Percentiles rank a stretch among this genome's conserved stretches.
Evolutionary conservation across 2,329 filamentous ascomycete species (phyloP).

Genomic region (Aspergillus sergii): DNA sequence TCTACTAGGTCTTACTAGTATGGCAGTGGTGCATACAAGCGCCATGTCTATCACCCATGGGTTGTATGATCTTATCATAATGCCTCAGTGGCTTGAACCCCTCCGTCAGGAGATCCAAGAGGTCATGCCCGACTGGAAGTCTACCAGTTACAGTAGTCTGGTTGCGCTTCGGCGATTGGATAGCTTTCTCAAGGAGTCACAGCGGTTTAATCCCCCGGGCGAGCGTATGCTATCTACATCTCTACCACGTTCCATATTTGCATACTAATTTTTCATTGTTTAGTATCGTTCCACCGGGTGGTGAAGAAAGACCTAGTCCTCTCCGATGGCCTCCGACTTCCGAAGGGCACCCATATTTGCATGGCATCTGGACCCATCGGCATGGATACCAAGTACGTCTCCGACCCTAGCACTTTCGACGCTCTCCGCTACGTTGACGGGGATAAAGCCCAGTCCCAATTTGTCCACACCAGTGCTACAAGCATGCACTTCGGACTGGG

Average conservation of each 20-base stretch:
- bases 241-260: neutral
- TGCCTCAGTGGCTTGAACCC: neutral
- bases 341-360: neutral
- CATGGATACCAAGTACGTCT: neutral
- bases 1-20: neutral
- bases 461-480: neutral
- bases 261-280: too few species aligned
- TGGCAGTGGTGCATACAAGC: neutral
- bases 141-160: too few species aligned
- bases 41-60: neutral
- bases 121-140: neutral
- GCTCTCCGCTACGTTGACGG: neutral
- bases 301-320: neutral
- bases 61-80: neutral
- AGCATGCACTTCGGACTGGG: neutral
- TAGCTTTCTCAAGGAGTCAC: neutral
- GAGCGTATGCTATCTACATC: neutral
- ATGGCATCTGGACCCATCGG: neutral
- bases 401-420: neutral
- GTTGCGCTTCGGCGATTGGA: neutral
- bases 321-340: neutral
- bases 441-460: neutral
- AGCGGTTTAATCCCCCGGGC: neutral
- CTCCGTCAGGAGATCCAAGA: neutral
- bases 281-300: neutral